These are phyloP conservation scores for Lichtheimia ramosa DNA, from an alignment of 371 early-diverging fungal species.

Conservation along the genomic window DNA sequence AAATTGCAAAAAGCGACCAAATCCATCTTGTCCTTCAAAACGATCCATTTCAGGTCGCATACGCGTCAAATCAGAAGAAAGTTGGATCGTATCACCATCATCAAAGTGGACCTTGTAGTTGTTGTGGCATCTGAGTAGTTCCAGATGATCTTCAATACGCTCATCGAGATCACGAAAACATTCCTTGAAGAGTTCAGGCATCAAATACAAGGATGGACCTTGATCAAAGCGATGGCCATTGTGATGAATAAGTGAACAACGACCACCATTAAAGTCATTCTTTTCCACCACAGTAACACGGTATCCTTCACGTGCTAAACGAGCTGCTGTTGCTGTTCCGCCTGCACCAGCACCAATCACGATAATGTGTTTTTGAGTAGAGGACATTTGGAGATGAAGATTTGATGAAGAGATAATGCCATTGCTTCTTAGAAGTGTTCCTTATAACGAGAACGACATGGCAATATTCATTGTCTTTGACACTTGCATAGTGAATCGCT, in stretches of 20 bases:
- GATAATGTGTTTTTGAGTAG: constrained; percentile 41
- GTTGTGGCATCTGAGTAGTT: constrained; percentile 56
- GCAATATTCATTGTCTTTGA: too few species aligned
- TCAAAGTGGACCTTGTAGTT: constrained; percentile 65
- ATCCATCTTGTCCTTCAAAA: constrained; percentile 46
- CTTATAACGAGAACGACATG: too few species aligned
- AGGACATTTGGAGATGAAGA: background rate
- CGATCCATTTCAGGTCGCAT: constrained; percentile 60
- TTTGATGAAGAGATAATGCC: too few species aligned
- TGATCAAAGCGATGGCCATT: constrained; percentile 61
- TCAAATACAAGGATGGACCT: constrained; percentile 64
- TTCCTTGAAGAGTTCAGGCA: constrained; percentile 61
- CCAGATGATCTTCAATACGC: constrained; percentile 47
- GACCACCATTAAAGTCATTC: constrained; percentile 58
- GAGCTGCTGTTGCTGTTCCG: constrained; percentile 61
- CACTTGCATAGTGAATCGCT: too few species aligned
- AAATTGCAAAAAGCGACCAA: constrained; percentile 49
- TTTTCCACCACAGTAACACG: constrained; percentile 62
- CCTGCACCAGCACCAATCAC: constrained; percentile 62
- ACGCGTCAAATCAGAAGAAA: constrained; percentile 51
- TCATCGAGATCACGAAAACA: constrained; percentile 61
- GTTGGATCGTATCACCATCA: constrained; percentile 50
- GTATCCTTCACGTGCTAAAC: constrained; percentile 55
- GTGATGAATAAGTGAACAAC: constrained; percentile 57
- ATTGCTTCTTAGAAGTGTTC: background rate